Conservation (phyloP, 2,329 filamentous ascomycete genomes). For the Immersiporthe knoxdaviesiana region DNA sequence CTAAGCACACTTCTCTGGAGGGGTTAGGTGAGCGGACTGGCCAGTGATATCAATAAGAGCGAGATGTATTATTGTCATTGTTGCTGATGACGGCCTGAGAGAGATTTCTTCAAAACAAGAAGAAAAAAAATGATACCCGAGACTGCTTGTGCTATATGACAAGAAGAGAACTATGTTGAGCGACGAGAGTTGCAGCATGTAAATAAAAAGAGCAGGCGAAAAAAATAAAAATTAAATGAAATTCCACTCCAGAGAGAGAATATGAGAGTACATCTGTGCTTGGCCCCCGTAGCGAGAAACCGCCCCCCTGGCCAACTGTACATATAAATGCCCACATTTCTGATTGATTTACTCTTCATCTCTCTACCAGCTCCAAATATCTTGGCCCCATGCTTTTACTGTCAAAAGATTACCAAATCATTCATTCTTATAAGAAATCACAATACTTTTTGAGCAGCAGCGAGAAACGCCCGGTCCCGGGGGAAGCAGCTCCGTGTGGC, state of each 20-base stretch:
- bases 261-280: no score
- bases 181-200: neutral
- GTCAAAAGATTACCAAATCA: no score
- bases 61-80: neutral
- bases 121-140: conserved; percentile 20
- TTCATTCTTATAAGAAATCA: no score
- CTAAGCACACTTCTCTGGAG: neutral
- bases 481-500: no score
- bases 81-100: neutral
- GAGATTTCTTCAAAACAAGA: neutral
- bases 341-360: no score
- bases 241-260: neutral
- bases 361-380: no score
- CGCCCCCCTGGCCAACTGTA: no score
- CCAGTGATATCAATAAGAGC: neutral
- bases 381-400: no score
- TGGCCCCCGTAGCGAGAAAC: no score
- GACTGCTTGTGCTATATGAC: neutral
- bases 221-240: neutral
- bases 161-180: conserved; percentile 12
- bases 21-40: neutral
- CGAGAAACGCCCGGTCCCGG: no score
- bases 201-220: neutral
- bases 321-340: no score
- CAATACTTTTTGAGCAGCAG: no score